A percentile compares a stretch with the other conserved stretches of the same genome.
Evolutionary conservation across 2,329 filamentous ascomycete genomes (phyloP).

Genomic region (Nigrograna mackinnonii): DNA sequence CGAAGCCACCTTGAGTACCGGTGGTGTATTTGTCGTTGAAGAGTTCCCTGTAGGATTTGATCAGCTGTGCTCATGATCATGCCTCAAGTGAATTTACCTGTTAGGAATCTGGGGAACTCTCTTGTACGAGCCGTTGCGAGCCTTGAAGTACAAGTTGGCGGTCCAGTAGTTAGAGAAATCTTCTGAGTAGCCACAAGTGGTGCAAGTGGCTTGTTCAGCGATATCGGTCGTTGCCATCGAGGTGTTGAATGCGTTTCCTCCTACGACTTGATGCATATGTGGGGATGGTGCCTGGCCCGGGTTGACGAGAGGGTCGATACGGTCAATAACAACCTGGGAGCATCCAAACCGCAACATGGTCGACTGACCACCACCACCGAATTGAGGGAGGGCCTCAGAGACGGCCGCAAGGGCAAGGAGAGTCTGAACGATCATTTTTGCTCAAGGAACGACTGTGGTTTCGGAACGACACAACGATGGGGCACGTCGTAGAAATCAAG

Average conservation of each 20-base stretch:
- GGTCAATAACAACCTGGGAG: conserved; percentile 14
- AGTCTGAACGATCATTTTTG: conserved; percentile 5
- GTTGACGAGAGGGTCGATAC: conserved; percentile 24
- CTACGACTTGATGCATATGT: conserved; percentile 12
- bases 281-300: conserved; percentile 19
- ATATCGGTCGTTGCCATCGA: conserved; percentile 13
- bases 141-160: conserved; percentile 26
- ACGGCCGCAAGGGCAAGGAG: conserved; percentile 9
- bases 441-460: not conserved
- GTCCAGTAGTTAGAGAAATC: conserved; percentile 29
- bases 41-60: too few relatives aligned
- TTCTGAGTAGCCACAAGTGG: conserved; percentile 12
- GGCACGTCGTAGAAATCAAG: not conserved
- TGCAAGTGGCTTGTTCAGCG: conserved; percentile 15
- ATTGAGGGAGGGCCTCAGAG: conserved; percentile 9
- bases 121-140: conserved; percentile 37
- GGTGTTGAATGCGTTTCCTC: conserved; percentile 20
- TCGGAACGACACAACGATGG: not conserved
- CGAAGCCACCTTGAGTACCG: conserved; percentile 8
- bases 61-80: too few relatives aligned
- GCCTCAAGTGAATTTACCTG: too few relatives aligned
- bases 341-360: conserved; percentile 15
- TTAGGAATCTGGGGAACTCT: conserved; percentile 43
- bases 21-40: conserved; percentile 14
- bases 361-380: conserved; percentile 2